Evolutionary conservation across 768 basidiomycete genomes (phyloP).

Genomic region (Trametes cinnabarina): DNA sequence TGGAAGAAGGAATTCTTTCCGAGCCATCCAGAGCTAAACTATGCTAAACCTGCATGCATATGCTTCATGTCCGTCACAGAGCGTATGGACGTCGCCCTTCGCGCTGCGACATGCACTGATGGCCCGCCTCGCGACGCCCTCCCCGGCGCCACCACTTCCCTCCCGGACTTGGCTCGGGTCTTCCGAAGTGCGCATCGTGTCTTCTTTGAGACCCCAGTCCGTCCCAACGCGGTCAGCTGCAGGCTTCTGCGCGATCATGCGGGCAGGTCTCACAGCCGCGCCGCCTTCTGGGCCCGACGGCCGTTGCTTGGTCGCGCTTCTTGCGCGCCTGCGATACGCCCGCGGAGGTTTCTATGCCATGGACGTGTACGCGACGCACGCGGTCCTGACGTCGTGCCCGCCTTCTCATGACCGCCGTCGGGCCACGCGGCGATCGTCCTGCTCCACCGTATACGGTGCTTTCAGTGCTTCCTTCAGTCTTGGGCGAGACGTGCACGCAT

Average conservation of each 20-base stretch:
- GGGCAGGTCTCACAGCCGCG: slow-evolving; percentile 4
- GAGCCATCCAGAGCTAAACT: neutral
- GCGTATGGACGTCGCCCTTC: neutral
- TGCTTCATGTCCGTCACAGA: neutral
- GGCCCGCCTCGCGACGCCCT: neutral
- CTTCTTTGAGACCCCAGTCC: neutral
- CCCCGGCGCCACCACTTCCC: neutral
- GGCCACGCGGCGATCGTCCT: neutral
- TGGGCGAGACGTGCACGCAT: neutral
- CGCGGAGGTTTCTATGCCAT: slow-evolving; percentile 3
- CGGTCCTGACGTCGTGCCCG: neutral
- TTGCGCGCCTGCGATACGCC: neutral
- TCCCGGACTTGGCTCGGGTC: slow-evolving; percentile 10
- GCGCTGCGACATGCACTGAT: neutral
- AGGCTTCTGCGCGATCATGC: slow-evolving; percentile 6
- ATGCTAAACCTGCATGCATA: too few relatives aligned
- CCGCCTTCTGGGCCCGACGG: slow-evolving; percentile 6
- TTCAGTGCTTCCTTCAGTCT: neutral
- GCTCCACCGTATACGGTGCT: neutral
- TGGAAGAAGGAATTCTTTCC: neutral
- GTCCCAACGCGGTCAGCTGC: slow-evolving; percentile 9
- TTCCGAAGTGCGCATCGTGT: neutral
- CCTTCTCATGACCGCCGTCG: neutral
- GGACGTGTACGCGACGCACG: slow-evolving; percentile 1
- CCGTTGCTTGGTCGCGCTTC: neutral